Evolutionary conservation across 2,329 filamentous ascomycete genomes (phyloP).

Genomic region (Alternaria triticina): DNA sequence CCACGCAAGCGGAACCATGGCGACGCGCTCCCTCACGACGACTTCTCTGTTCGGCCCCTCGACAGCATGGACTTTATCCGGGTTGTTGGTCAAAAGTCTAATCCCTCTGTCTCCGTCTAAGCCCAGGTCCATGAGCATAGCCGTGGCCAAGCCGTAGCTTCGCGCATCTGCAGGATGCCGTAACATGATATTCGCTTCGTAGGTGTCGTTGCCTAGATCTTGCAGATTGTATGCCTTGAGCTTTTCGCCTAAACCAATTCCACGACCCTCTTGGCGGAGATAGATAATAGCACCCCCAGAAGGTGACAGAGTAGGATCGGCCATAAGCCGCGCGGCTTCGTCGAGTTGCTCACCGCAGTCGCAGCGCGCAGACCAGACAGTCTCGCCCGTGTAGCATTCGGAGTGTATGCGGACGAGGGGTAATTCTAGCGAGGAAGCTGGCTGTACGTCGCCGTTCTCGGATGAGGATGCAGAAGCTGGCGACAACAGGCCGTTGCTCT

Average conservation of each 20-base stretch:
- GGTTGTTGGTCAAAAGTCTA: conserved; percentile 91
- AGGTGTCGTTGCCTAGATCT: conserved; percentile 95
- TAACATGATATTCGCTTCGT: conserved; percentile 90
- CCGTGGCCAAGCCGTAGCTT: conserved; percentile 95
- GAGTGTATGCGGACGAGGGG: conserved; percentile 95
- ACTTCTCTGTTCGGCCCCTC: conserved; percentile 91
- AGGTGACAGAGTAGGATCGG: conserved; percentile 64
- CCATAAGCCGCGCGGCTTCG: conserved; percentile 94
- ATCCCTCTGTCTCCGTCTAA: conserved; percentile 73
- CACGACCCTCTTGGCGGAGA: conserved; percentile 91
- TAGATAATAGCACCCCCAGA: conserved; percentile 92
- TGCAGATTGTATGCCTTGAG: conserved; percentile 98
- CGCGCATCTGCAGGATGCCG: conserved; percentile 93
- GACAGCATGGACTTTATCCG: conserved; percentile 92
- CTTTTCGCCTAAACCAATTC: conserved; percentile 93
- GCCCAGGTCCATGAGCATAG: conserved; percentile 87
- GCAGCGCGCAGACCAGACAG: conserved; percentile 95
- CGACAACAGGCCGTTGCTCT: conserved; percentile 18
- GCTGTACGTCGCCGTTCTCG: conserved; percentile 35
- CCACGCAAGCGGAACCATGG: conserved; percentile 96
- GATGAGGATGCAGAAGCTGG: conserved; percentile 31
- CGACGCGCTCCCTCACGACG: conserved; percentile 84
- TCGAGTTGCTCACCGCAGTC: conserved; percentile 98
- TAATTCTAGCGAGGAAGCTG: conserved; percentile 49
- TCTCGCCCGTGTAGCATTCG: conserved; percentile 98